These are phyloP conservation scores for Miamiensis avidus DNA, from an alignment of 169 alveolate species.

Conservation along the genomic window DNA sequence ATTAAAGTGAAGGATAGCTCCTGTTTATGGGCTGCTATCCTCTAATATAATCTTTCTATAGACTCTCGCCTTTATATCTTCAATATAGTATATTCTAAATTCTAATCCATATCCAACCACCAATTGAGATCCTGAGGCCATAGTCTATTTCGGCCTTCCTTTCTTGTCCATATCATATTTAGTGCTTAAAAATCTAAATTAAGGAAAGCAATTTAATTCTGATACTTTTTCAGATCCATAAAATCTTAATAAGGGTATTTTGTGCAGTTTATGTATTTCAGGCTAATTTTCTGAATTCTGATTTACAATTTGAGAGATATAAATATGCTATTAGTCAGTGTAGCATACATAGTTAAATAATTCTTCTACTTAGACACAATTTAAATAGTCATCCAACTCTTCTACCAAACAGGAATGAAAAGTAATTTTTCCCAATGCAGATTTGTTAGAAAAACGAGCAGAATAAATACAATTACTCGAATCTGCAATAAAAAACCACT, in stretches of 20 bases:
- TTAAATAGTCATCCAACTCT: background rate
- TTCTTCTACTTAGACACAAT: background rate
- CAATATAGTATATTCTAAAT: background rate
- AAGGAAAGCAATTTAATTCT: background rate
- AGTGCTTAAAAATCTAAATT: background rate
- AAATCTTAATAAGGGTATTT: background rate
- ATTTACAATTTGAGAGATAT: too few species aligned
- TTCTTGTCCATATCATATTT: background rate
- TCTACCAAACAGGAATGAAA: background rate
- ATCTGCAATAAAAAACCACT: background rate
- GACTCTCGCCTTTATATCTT: too few species aligned
- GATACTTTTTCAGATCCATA: background rate
- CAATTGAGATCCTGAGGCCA: background rate
- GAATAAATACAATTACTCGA: background rate
- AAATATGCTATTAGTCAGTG: background rate
- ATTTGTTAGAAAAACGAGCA: background rate
- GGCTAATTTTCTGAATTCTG: too few species aligned
- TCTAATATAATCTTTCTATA: too few species aligned
- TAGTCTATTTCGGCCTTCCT: background rate
- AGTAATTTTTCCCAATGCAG: background rate
- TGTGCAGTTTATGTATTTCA: background rate
- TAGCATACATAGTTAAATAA: background rate
- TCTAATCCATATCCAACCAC: background rate
- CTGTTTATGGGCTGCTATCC: background rate
- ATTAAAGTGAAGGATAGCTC: background rate